Conservation (phyloP, 1,284 basidiomycete genomes). For the Cryptococcus sp. region DNA sequence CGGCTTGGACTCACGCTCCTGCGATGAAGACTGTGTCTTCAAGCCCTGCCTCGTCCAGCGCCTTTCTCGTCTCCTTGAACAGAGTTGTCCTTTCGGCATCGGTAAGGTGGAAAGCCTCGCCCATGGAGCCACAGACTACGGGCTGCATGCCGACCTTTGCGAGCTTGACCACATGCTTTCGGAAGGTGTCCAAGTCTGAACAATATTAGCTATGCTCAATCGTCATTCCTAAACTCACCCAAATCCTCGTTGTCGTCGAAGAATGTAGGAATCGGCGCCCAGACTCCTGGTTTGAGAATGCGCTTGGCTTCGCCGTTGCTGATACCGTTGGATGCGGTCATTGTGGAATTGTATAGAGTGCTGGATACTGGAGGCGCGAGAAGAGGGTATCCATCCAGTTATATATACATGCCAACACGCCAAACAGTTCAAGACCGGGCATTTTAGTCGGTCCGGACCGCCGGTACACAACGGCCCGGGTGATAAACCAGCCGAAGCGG, state of each 20-base stretch:
- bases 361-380: too few relatives aligned
- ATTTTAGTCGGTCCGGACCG: too few relatives aligned
- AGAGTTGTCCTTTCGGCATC: slow-evolving; percentile 69
- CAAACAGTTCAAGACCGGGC: too few relatives aligned
- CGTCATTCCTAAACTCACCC: slow-evolving; percentile 59
- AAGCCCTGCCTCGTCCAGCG: slow-evolving; percentile 68
- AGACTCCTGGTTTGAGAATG: slow-evolving; percentile 73
- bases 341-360: neutral
- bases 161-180: slow-evolving; percentile 69
- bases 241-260: slow-evolving; percentile 78
- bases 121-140: slow-evolving; percentile 67
- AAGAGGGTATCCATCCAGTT: too few relatives aligned
- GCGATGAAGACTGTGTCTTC: slow-evolving; percentile 69
- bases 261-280: slow-evolving; percentile 82
- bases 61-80: slow-evolving; percentile 69
- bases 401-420: too few relatives aligned
- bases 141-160: slow-evolving; percentile 73
- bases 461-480: too few relatives aligned
- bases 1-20: slow-evolving; percentile 61
- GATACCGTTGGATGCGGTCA: slow-evolving; percentile 14
- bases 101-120: slow-evolving; percentile 71
- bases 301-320: slow-evolving; percentile 27
- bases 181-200: slow-evolving; percentile 70
- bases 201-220: slow-evolving; percentile 48
- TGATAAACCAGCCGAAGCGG: too few relatives aligned